A percentile compares a stretch with the other conserved stretches of the same genome.
Evolutionary conservation across 1,139 yeast genomes (phyloP).

Genomic region (Magnusiomyces suaveolens): DNA sequence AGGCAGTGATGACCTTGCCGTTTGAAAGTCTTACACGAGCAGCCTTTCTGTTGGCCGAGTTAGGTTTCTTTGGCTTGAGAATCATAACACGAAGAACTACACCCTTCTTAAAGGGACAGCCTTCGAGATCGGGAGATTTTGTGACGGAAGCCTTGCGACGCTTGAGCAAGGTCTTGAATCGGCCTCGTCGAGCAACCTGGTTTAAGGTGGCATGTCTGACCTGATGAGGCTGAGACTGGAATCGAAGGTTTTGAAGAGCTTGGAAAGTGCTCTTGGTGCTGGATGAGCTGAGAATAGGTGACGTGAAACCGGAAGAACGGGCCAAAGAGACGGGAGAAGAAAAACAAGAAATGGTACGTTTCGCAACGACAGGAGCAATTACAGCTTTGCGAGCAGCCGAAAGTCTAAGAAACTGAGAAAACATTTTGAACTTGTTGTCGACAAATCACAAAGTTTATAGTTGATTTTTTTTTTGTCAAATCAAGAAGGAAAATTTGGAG

Average conservation of each 20-base stretch:
- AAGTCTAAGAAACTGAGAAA: neutral
- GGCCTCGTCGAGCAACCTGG: slow-evolving; percentile 26
- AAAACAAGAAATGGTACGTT: neutral
- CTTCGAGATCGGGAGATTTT: slow-evolving; percentile 77
- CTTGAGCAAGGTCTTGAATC: slow-evolving; percentile 31
- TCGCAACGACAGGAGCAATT: neutral
- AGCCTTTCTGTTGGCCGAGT: slow-evolving; percentile 95
- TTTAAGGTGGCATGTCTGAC: slow-evolving; percentile 24
- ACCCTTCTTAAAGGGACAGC: slow-evolving; percentile 78
- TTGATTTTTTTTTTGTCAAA: no score
- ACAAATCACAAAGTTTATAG: neutral
- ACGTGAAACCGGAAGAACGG: neutral
- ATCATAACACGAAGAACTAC: slow-evolving; percentile 93
- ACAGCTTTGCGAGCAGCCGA: neutral
- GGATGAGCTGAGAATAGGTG: slow-evolving; percentile 3
- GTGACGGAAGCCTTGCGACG: slow-evolving; percentile 40
- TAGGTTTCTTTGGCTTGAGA: slow-evolving; percentile 94
- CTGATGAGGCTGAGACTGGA: slow-evolving; percentile 8
- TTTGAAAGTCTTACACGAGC: slow-evolving; percentile 89
- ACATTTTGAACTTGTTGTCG: neutral
- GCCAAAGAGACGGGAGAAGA: neutral
- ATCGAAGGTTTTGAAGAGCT: neutral
- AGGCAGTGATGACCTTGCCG: slow-evolving; percentile 83
- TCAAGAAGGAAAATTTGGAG: no score
- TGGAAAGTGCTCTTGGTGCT: neutral